These are phyloP conservation scores for Erythrophleum ivorense DNA, from an alignment of 331 rosid genomes.

Conservation along the genomic window DNA sequence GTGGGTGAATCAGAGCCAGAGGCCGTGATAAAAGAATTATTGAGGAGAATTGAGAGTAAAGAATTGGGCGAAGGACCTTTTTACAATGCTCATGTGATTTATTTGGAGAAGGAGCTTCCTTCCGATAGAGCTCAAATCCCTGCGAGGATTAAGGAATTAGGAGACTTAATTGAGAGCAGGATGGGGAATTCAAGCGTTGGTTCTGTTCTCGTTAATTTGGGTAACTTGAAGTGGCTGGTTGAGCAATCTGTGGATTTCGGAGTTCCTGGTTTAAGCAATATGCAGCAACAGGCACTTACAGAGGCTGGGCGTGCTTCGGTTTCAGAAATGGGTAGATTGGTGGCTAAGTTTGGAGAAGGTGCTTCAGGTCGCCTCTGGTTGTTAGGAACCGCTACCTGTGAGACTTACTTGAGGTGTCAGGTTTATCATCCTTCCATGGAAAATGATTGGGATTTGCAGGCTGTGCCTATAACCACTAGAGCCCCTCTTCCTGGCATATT, in stretches of 20 bases:
- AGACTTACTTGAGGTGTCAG: conserved; percentile 79
- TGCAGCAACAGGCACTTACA: conserved; percentile 63
- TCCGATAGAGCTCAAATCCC: conserved; percentile 60
- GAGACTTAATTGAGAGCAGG: conserved; percentile 64
- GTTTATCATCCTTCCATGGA: conserved; percentile 84
- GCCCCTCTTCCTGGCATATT: conserved; percentile 71
- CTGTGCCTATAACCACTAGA: conserved; percentile 74
- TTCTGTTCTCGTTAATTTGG: conserved; percentile 73
- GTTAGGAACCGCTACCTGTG: conserved; percentile 77
- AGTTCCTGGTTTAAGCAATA: conserved; percentile 47
- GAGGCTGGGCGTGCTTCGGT: conserved; percentile 86
- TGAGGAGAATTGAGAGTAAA: conserved; percentile 69
- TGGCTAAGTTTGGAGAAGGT: conserved; percentile 63
- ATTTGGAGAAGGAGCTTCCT: conserved; percentile 79
- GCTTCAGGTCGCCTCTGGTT: conserved; percentile 64
- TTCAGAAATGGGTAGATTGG: conserved; percentile 76
- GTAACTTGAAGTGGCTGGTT: conserved; percentile 94
- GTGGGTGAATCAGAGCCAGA: conserved; percentile 96
- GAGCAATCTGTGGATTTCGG: conserved; percentile 67
- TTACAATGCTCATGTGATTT: conserved; percentile 58
- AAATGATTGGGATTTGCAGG: conserved; percentile 80
- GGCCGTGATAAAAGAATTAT: conserved; percentile 70
- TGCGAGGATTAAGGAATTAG: conserved; percentile 63
- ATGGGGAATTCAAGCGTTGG: conserved; percentile 50
- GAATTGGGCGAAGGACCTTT: conserved; percentile 68